Percentiles rank a stretch among this genome's conserved stretches.
phyloP scores from a whole-genome alignment of 441 rosid genomes.

The Pelargonium fulgidum region DNA sequence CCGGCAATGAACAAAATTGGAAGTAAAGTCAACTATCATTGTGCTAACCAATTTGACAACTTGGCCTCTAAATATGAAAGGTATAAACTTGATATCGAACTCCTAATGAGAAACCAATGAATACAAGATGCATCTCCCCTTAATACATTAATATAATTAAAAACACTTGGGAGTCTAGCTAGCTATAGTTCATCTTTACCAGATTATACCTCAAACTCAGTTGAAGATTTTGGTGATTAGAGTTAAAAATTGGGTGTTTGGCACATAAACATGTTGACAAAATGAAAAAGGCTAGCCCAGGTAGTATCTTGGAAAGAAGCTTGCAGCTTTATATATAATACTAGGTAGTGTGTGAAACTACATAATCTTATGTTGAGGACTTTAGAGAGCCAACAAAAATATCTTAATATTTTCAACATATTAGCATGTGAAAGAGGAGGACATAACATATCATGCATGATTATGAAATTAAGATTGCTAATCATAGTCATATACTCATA shows the following conservation, averaged over 20 bases:
- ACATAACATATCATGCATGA: too few relatives aligned
- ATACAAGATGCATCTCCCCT: constrained; percentile 1
- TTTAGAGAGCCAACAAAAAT: neutral
- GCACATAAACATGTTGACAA: neutral
- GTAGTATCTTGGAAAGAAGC: neutral
- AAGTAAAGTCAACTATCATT: too few relatives aligned
- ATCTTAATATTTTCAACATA: neutral
- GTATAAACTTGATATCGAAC: neutral
- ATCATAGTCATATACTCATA: neutral
- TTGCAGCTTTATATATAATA: neutral
- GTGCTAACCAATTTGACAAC: neutral
- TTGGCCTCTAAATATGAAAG: neutral
- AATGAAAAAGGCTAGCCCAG: neutral
- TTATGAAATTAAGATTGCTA: too few relatives aligned
- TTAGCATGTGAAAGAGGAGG: neutral
- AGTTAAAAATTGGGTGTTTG: neutral
- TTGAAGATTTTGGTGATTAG: neutral
- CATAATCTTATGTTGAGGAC: neutral
- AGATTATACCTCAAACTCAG: neutral
- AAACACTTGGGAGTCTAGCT: neutral
- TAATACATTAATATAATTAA: neutral
- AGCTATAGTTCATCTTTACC: neutral
- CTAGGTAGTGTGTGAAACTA: too few relatives aligned
- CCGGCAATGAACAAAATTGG: too few relatives aligned
- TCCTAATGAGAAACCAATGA: neutral